Evolutionary conservation across 805 yeast genomes (phyloP).

Genomic region (Spathaspora girioi): DNA sequence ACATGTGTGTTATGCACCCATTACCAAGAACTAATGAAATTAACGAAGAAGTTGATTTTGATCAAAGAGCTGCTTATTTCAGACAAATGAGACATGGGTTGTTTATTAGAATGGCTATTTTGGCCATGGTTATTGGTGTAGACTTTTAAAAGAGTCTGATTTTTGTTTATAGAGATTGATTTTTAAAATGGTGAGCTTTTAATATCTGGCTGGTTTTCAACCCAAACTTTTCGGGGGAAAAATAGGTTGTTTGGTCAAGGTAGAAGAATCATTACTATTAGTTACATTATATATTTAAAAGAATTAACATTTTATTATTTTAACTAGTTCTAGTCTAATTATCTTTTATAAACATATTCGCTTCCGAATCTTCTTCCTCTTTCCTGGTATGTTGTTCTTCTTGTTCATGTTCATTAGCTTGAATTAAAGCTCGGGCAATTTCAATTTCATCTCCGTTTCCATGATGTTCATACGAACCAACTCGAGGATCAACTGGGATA

Average conservation of each 20-base stretch:
- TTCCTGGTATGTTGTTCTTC: background rate
- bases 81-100: slow-evolving; percentile 99
- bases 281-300: background rate
- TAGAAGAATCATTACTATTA: background rate
- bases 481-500: slow-evolving; percentile 60
- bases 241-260: background rate
- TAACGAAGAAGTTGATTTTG: slow-evolving; percentile 97
- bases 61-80: slow-evolving; percentile 98
- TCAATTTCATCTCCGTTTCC: slow-evolving; percentile 49
- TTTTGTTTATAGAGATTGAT: background rate
- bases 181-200: background rate
- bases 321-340: background rate
- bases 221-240: slow-evolving; percentile 2
- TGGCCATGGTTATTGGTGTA: slow-evolving; percentile 97
- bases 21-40: slow-evolving; percentile 96
- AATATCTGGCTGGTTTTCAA: background rate
- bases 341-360: slow-evolving; percentile 17
- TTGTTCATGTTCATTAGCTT: slow-evolving; percentile 43
- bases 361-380: slow-evolving; percentile 10
- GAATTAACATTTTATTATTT: slow-evolving; percentile 1
- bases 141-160: slow-evolving; percentile 51
- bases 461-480: slow-evolving; percentile 41
- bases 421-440: slow-evolving; percentile 63
- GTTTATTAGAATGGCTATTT: slow-evolving; percentile 96
- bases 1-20: slow-evolving; percentile 99